Evolutionary conservation across 768 basidiomycete species (phyloP).

Genomic region (Rhodotorula taiwanensis): DNA sequence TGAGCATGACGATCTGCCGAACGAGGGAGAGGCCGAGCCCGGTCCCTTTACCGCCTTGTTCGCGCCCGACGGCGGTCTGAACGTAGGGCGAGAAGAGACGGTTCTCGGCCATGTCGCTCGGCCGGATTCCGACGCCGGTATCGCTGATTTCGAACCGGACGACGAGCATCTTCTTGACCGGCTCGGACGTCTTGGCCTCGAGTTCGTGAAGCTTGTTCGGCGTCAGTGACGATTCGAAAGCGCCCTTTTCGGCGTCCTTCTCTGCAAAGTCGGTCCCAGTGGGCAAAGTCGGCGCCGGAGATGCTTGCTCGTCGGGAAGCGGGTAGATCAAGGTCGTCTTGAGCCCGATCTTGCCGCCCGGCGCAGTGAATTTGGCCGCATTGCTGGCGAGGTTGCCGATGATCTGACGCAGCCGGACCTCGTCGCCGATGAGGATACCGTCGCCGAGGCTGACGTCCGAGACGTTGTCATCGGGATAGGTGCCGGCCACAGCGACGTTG

Average conservation of each 20-base stretch:
- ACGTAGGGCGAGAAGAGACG: slow-evolving; percentile 42
- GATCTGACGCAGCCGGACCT: slow-evolving; percentile 44
- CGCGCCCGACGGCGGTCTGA: slow-evolving; percentile 49
- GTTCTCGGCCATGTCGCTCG: slow-evolving; percentile 45
- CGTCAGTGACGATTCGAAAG: slow-evolving; percentile 19
- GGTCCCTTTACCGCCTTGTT: slow-evolving; percentile 50
- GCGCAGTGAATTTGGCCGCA: slow-evolving; percentile 42
- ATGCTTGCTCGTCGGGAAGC: not conserved
- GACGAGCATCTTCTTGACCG: slow-evolving; percentile 41
- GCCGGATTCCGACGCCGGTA: slow-evolving; percentile 48
- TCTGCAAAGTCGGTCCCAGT: not conserved
- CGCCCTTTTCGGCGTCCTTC: not conserved
- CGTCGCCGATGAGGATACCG: slow-evolving; percentile 43
- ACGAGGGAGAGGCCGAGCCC: slow-evolving; percentile 49
- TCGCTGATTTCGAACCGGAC: slow-evolving; percentile 49
- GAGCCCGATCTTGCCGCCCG: slow-evolving; percentile 41
- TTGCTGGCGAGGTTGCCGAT: slow-evolving; percentile 42
- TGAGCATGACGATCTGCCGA: slow-evolving; percentile 48
- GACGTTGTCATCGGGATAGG: slow-evolving; percentile 10
- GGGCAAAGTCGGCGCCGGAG: not conserved
- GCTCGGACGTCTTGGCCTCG: slow-evolving; percentile 16
- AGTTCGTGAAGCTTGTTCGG: slow-evolving; percentile 13
- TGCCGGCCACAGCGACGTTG: slow-evolving; percentile 36
- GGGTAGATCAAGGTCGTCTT: slow-evolving; percentile 41
- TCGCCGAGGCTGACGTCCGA: slow-evolving; percentile 28